These are phyloP conservation scores for Chamaecyparis obtusa DNA, from an alignment of 75 land plant species.

Conservation along the genomic window DNA sequence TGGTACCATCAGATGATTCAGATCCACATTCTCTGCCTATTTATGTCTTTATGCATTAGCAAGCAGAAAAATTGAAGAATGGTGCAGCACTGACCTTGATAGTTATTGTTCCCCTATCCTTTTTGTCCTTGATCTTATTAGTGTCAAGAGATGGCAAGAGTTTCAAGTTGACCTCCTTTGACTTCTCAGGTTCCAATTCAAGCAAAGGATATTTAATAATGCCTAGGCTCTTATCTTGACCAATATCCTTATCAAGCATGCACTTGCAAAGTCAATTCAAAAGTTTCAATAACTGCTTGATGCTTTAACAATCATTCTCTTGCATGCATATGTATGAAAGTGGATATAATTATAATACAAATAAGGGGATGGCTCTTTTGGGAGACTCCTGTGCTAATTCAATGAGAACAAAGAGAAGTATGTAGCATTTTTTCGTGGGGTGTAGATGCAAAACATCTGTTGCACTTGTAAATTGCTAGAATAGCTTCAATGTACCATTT, in stretches of 20 bases:
- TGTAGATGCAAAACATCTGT: too few species aligned
- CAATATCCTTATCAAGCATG: conserved; percentile 67
- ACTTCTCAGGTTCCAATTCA: conserved; percentile 50
- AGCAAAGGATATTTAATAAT: conserved; percentile 48
- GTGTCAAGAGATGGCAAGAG: conserved; percentile 64
- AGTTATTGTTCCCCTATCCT: conserved; percentile 69
- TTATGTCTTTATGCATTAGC: conserved; percentile 1
- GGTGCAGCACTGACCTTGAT: conserved; percentile 40
- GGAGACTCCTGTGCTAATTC: too few species aligned
- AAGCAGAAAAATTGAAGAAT: background rate
- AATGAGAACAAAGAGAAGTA: too few species aligned
- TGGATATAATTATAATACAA: too few species aligned
- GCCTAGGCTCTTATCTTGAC: conserved; percentile 65
- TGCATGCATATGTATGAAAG: too few species aligned
- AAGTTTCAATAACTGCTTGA: background rate
- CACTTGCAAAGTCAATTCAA: conserved; percentile 44
- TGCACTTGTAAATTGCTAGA: too few species aligned
- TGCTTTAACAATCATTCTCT: background rate
- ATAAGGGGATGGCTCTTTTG: too few species aligned
- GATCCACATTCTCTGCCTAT: background rate
- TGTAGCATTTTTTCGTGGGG: too few species aligned
- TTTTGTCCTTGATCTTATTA: conserved; percentile 65
- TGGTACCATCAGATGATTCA: background rate
- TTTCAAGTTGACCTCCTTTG: conserved; percentile 48
- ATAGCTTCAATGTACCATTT: too few species aligned